Base-by-base conservation (phyloP, 768 basidiomycete species). In the Xerocomellus amylosporus region DNA sequence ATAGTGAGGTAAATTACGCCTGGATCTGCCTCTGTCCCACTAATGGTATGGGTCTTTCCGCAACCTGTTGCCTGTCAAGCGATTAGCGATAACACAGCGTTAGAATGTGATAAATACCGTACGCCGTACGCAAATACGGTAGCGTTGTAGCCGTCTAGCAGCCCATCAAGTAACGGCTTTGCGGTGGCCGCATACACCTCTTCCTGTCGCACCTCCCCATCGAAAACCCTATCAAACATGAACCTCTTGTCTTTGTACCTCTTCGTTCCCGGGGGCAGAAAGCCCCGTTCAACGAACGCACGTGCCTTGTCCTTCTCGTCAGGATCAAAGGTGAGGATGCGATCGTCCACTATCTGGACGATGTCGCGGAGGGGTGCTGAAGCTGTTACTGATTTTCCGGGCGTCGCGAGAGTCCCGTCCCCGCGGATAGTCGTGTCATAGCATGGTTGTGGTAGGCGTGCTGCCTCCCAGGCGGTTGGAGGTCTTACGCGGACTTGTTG, bases 61-160 rank as follows among this genome's bases (percentile, higher is more conserved):
- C 97, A 98, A n/a, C 97, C 97, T n/a, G 97, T 98, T 22, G 97
- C 97, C 97, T 98, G 65, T 19, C 40, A 53, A 41, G 57, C 49
- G 45, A 60, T 64, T 50, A 46, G 58, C 44, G 28, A 60, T 28
- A 51, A 49, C 24, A 54, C 20, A 31, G 19, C 15, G 24, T 47
- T 24, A 50, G 19, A 37, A 36, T 9, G 46, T 53, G 48, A 47
- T 37, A 38, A 56, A 58, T 43, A 51, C 77, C 90, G 70, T 71
- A 98, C 97, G 36, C 97, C 97, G 70, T 99, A 99, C 4, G 97
- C 97, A 76, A 99, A 98, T 9, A 98, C 90, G 12, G 97, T 99
- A 41, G 94, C 89, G 64, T 99, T 98, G 74, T 85, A 99, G 10
- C 97, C 97, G 63, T 98, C 89, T 54, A 99, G 76, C 24, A 99